Evolutionary conservation across 73 alveolate genomes (phyloP).

Genomic region (Breviolum minutum): DNA sequence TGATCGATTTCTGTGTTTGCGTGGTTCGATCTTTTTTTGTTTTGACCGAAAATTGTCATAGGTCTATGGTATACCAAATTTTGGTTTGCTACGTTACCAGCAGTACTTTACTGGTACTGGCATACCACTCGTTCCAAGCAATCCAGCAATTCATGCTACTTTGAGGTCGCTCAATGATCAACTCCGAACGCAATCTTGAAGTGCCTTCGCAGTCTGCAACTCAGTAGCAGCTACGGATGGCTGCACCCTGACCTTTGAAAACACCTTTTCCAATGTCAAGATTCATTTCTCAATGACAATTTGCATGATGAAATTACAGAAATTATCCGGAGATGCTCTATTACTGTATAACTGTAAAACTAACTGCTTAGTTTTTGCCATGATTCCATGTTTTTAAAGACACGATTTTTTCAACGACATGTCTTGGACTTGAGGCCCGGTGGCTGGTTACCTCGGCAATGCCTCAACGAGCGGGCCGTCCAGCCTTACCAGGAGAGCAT

Average conservation of each 20-base stretch:
- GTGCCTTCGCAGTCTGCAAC: not conserved
- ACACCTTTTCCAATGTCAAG: too few species aligned
- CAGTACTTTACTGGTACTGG: too few species aligned
- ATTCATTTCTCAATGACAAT: too few species aligned
- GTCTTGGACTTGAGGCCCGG: conserved; percentile 7
- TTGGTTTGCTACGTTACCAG: too few species aligned
- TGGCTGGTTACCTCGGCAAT: conserved; percentile 90
- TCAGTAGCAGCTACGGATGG: not conserved
- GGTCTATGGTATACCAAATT: too few species aligned
- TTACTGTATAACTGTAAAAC: not conserved
- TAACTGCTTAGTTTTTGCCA: too few species aligned
- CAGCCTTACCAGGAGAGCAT: conserved; percentile 22
- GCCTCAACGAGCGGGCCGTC: conserved; percentile 5
- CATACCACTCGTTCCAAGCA: too few species aligned
- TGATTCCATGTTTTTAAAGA: not conserved
- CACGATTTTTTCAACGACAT: not conserved
- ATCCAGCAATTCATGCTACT: too few species aligned
- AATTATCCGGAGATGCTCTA: not conserved
- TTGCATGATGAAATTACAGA: not conserved
- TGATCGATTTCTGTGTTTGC: not conserved
- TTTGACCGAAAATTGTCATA: not conserved
- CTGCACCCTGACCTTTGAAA: too few species aligned
- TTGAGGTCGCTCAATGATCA: not conserved
- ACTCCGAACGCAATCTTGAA: not conserved
- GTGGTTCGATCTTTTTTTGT: not conserved